A percentile compares a stretch with the other conserved stretches of the same genome.
These are phyloP conservation scores for Trypanosoma scelopori DNA, from an alignment of 208 protist genomes.

Conservation along the genomic window DNA sequence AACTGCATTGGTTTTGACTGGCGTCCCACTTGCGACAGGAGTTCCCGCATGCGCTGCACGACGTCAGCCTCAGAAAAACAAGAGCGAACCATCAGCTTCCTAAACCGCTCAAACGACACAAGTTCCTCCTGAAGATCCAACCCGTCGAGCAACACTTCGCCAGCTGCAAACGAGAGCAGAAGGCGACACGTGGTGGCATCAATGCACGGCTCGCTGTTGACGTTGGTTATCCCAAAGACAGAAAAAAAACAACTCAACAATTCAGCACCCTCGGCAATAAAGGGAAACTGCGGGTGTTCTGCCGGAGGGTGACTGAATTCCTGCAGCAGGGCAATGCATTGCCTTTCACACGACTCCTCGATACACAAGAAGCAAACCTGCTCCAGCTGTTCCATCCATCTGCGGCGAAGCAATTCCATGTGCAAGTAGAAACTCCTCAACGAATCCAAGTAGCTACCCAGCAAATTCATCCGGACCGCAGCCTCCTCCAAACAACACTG, in stretches of 20 bases:
- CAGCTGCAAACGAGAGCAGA: not conserved
- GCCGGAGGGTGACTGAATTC: not conserved
- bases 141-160: not conserved
- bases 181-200: slow-evolving; percentile 7
- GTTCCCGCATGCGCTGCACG: not conserved
- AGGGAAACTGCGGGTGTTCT: slow-evolving; percentile 9
- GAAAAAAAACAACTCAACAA: slow-evolving; percentile 1
- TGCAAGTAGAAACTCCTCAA: not conserved
- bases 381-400: not conserved
- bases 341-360: not conserved
- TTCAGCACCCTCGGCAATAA: slow-evolving; percentile 3
- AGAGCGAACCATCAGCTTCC: not conserved
- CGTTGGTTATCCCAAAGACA: slow-evolving; percentile 1
- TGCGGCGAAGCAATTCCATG: not conserved
- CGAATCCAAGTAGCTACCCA: not conserved
- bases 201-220: not conserved
- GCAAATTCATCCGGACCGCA: not conserved
- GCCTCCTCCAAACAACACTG: not conserved
- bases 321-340: not conserved
- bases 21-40: not conserved
- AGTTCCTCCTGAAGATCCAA: not conserved
- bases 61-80: slow-evolving; percentile 9
- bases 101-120: slow-evolving; percentile 15
- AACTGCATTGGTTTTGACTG: not conserved
- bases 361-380: not conserved